These are phyloP conservation scores for Helianthus annuus DNA, from an alignment of 129 eudicot species.

Conservation along the genomic window DNA sequence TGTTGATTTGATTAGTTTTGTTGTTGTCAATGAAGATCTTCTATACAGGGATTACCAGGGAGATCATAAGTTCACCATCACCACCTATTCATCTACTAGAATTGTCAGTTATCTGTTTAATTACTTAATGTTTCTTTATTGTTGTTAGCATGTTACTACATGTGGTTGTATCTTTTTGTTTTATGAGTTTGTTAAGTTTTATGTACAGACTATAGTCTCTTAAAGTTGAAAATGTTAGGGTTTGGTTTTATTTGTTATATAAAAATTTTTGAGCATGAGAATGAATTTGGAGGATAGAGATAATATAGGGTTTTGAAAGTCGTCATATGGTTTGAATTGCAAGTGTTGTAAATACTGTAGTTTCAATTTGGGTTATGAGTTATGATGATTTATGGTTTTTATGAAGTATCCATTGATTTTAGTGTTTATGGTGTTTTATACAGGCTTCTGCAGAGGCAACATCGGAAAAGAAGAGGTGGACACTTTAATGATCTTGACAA, in stretches of 20 bases:
- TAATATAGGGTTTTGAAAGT: background rate
- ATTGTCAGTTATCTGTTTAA: too few species aligned
- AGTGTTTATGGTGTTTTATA: background rate
- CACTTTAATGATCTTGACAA: constrained; percentile 33
- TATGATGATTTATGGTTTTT: background rate
- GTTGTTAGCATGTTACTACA: too few species aligned
- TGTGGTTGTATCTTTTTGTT: too few species aligned
- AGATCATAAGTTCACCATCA: too few species aligned
- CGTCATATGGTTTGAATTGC: background rate
- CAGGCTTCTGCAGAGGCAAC: constrained; percentile 33
- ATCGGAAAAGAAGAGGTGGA: constrained; percentile 46
- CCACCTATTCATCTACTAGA: too few species aligned
- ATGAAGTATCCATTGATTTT: background rate
- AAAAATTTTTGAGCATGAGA: background rate
- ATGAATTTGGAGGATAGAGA: constrained; percentile 4
- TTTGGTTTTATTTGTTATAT: background rate
- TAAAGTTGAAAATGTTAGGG: too few species aligned
- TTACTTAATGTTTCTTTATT: too few species aligned
- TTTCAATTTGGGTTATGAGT: background rate
- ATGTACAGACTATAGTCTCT: too few species aligned
- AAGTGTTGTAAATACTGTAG: background rate
- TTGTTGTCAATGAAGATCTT: too few species aligned
- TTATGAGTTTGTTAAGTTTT: too few species aligned
- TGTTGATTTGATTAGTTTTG: too few species aligned
- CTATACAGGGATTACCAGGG: too few species aligned